Base-by-base conservation (phyloP, 2,329 filamentous ascomycete species). In the Fusarium sp. region DNA sequence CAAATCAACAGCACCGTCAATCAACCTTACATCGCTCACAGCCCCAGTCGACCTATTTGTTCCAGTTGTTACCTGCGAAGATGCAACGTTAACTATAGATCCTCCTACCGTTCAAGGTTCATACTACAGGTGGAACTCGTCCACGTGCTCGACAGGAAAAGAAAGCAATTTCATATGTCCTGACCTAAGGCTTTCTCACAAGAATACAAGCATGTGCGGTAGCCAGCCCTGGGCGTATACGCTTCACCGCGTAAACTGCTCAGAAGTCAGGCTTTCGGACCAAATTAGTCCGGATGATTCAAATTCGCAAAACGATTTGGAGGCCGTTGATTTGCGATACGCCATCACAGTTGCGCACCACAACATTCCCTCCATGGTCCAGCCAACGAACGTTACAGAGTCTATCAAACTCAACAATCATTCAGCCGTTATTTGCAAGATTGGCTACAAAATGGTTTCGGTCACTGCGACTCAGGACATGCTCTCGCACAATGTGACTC, bases 1-100 rank as follows among this genome's bases (percentile, higher is more conserved):
- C 44, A 22, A 28, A 47, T 7, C 44, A 5, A 14, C 5, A 5
- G 0, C 17, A 4, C 3, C 44, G 8, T 4, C 18, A 7, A 0
- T 47, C 0, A 47, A 47, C 4, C 12, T 47, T 3, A 47, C 44
- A 7, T 28, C 44, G 0, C 44, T 47, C 44, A 7, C 1, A 0
- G 44, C 44, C 12, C 44, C 44, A 6, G 24, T 47, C 24, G 44
- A 47, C 24, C 10, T 47, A 7, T 47, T 47, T 47, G 18, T 47
- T 10, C 44, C 24, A 3, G 4, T 11, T 5, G 24, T 22, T 7
- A 0, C 0, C 24, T 47, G 44, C 1, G 44, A 47, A 28, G 24
- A 47, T 28, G 24, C 24, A 47, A 11, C 24, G 2, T 47, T 47
- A 3, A 22, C 12, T 5, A 6, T 47, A 13, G 44, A 47, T 3